A percentile compares a stretch with the other conserved stretches of the same genome.
Conservation (phyloP, 2,329 filamentous ascomycete species). For the Myriosclerotinia curreyana region DNA sequence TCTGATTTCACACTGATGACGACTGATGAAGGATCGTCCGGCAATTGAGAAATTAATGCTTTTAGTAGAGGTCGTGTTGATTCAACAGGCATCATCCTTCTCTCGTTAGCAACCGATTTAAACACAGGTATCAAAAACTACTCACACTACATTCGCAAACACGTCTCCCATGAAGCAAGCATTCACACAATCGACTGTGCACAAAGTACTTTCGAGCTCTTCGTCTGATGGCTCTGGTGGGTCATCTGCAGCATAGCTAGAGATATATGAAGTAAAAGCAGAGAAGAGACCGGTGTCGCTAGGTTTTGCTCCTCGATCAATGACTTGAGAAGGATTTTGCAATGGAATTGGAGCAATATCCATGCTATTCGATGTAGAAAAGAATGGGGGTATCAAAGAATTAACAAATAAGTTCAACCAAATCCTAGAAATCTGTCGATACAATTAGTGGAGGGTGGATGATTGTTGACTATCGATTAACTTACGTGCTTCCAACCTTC, state of each 20-base stretch:
- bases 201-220: constrained; percentile 91
- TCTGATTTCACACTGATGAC: constrained; percentile 93
- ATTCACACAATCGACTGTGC: constrained; percentile 90
- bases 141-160: constrained; percentile 77
- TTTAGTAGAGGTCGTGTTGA: constrained; percentile 63
- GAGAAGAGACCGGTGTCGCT: constrained; percentile 86
- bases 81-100: constrained; percentile 58
- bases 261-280: constrained; percentile 92
- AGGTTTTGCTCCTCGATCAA: constrained; percentile 77
- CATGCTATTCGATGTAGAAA: constrained; percentile 56
- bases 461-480: constrained; percentile 28
- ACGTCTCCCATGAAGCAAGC: constrained; percentile 82
- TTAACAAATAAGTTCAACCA: constrained; percentile 96
- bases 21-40: constrained; percentile 74
- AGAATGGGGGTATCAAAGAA: constrained; percentile 78
- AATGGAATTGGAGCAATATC: constrained; percentile 80
- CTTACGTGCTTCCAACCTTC: constrained; percentile 77
- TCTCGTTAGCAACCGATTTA: constrained; percentile 24
- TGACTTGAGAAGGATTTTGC: constrained; percentile 86
- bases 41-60: constrained; percentile 76
- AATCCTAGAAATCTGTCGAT: constrained; percentile 73
- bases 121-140: constrained; percentile 24
- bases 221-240: constrained; percentile 96
- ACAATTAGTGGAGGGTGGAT: constrained; percentile 40
- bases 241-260: constrained; percentile 97